Evolutionary conservation across 1,139 yeast genomes (phyloP).

Genomic region (Saccharomyces hybrid): DNA sequence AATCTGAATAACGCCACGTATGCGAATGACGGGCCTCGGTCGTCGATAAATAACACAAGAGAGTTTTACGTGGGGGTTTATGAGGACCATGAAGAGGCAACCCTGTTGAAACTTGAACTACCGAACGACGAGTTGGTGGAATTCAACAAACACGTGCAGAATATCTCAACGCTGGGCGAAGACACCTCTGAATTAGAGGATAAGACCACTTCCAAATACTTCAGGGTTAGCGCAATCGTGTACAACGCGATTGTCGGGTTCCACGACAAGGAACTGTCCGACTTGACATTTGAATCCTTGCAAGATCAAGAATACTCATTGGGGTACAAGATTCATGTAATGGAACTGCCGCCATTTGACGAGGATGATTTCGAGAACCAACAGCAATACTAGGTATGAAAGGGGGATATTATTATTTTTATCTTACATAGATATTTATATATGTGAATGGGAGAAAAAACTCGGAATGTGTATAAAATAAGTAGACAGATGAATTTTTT

Average conservation of each 20-base stretch:
- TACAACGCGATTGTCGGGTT: conserved; percentile 30
- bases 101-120: conserved; percentile 14
- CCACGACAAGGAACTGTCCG: conserved; percentile 26
- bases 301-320: conserved; percentile 26
- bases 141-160: conserved; percentile 2
- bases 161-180: background rate
- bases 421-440: background rate
- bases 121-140: conserved; percentile 1
- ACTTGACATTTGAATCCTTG: conserved; percentile 20
- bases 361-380: conserved; percentile 7
- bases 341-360: conserved; percentile 22
- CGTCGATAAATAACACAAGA: conserved; percentile 19
- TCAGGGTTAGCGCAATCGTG: conserved; percentile 16
- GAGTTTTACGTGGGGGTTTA: conserved; percentile 33
- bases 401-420: background rate
- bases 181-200: conserved; percentile 2
- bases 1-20: background rate
- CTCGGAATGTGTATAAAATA: background rate
- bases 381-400: conserved; percentile 1
- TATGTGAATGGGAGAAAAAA: background rate
- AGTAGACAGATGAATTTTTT: background rate
- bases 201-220: conserved; percentile 2
- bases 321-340: conserved; percentile 23
- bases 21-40: conserved; percentile 1
- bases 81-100: conserved; percentile 24